Evolutionary conservation across 2,329 filamentous ascomycete species (phyloP).

Genomic region (Fusarium sp.): DNA sequence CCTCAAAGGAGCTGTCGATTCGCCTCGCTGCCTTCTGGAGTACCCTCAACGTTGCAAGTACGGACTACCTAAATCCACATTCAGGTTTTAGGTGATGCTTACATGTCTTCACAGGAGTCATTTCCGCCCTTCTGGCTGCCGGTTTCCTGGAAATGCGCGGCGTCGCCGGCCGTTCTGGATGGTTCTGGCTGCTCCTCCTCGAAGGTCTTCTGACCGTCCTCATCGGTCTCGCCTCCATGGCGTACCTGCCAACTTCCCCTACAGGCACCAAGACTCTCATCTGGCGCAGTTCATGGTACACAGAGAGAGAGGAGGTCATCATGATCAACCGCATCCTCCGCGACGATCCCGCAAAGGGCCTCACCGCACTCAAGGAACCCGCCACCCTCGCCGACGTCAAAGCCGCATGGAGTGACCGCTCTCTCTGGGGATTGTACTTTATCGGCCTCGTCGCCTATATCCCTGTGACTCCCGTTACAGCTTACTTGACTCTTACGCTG

Average conservation of each 20-base stretch:
- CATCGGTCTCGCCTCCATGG: constrained; percentile 68
- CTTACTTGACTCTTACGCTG: constrained; percentile 71
- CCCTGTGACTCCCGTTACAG: constrained; percentile 62
- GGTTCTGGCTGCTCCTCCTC: constrained; percentile 69
- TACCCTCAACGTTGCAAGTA: constrained; percentile 59
- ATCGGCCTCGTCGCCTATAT: constrained; percentile 66
- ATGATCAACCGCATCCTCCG: constrained; percentile 75
- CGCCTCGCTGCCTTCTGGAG: constrained; percentile 80
- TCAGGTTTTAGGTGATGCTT: constrained; percentile 50
- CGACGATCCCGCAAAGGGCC: constrained; percentile 69
- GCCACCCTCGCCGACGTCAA: constrained; percentile 61
- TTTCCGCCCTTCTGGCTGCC: constrained; percentile 65
- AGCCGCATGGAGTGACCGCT: constrained; percentile 61
- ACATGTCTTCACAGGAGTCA: constrained; percentile 55
- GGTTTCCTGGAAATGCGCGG: constrained; percentile 67
- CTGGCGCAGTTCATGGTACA: constrained; percentile 77
- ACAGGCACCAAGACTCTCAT: constrained; percentile 75
- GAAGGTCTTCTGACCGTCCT: constrained; percentile 64
- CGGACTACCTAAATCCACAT: constrained; percentile 1
- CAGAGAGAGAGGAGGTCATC: constrained; percentile 77
- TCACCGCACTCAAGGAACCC: constrained; percentile 62
- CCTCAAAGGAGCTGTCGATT: constrained; percentile 75
- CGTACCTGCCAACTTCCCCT: constrained; percentile 76
- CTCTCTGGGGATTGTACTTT: constrained; percentile 67
- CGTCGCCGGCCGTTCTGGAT: constrained; percentile 63